A percentile compares a stretch with the other conserved stretches of the same genome.
phyloP scores from a whole-genome alignment of 139 green algal genomes.

The Chlamydomonas sp. region DNA sequence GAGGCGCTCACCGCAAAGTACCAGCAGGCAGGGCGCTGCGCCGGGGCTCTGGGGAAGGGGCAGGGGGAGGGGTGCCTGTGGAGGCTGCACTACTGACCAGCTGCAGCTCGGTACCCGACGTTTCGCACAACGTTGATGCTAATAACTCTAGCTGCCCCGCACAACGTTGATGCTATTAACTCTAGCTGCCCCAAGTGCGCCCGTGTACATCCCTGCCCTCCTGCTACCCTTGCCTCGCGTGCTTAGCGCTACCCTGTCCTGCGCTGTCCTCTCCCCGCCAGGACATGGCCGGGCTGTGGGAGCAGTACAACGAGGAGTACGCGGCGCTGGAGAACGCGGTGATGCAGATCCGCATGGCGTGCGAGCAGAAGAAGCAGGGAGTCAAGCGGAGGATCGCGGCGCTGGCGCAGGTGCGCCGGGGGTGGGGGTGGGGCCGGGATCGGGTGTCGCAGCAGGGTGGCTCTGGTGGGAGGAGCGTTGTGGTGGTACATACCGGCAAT shows the following conservation, averaged over 20 bases:
- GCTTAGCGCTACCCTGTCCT: neutral
- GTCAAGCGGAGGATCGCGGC: slow-evolving; percentile 19
- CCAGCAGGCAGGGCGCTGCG: slow-evolving; percentile 36
- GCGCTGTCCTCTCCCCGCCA: neutral
- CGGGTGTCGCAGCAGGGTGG: neutral
- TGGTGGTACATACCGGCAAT: too few relatives aligned
- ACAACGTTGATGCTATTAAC: too few relatives aligned
- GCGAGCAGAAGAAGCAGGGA: slow-evolving; percentile 1
- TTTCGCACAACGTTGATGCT: too few relatives aligned
- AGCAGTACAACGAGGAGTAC: slow-evolving; percentile 49
- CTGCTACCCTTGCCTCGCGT: neutral
- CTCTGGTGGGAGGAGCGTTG: too few relatives aligned
- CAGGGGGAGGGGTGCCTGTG: neutral
- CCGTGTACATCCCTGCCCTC: neutral
- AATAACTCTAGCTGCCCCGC: too few relatives aligned
- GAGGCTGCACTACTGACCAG: too few relatives aligned
- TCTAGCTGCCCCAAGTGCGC: too few relatives aligned
- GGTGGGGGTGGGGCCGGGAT: neutral
- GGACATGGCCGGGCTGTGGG: slow-evolving; percentile 34
- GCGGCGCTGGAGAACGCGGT: slow-evolving; percentile 15
- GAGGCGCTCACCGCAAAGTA: slow-evolving; percentile 51
- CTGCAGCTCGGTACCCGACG: too few relatives aligned
- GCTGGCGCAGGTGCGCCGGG: slow-evolving; percentile 5
- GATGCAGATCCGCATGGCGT: slow-evolving; percentile 26
- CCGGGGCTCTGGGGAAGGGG: neutral